Percentiles rank a stretch among this genome's conserved stretches.
Evolutionary conservation across 2,329 filamentous ascomycete species (phyloP).

Genomic region (Colletotrichum scovillei): DNA sequence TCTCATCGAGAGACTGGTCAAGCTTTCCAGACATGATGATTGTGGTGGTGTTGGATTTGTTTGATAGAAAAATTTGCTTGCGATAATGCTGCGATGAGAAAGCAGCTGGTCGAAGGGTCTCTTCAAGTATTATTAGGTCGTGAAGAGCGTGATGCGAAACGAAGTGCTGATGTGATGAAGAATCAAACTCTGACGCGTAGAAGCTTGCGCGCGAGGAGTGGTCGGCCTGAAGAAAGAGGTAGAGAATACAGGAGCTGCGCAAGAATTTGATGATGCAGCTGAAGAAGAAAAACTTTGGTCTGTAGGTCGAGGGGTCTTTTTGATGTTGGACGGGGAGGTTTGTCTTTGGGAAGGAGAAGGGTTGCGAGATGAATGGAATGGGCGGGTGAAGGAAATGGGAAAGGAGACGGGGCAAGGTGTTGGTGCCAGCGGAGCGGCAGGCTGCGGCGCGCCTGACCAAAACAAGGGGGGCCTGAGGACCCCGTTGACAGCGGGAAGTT

Average conservation of each 20-base stretch:
- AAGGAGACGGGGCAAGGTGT: slow-evolving; percentile 21
- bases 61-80: not conserved
- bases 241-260: slow-evolving; percentile 21
- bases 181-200: slow-evolving; percentile 25
- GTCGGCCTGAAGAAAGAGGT: slow-evolving; percentile 13
- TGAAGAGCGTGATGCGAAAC: slow-evolving; percentile 14
- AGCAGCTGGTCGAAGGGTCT: slow-evolving; percentile 22
- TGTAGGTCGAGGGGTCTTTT: not conserved
- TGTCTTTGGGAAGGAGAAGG: slow-evolving; percentile 18
- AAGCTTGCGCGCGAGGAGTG: slow-evolving; percentile 18
- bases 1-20: slow-evolving; percentile 96
- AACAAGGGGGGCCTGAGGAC: slow-evolving; percentile 26
- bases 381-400: slow-evolving; percentile 23
- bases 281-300: slow-evolving; percentile 3
- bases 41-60: slow-evolving; percentile 8
- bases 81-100: slow-evolving; percentile 7
- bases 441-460: slow-evolving; percentile 33
- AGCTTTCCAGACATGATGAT: slow-evolving; percentile 91
- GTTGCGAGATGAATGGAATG: slow-evolving; percentile 20
- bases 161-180: slow-evolving; percentile 3
- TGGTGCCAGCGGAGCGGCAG: slow-evolving; percentile 24
- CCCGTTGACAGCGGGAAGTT: not conserved
- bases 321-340: not conserved
- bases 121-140: slow-evolving; percentile 4
- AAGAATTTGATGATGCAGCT: slow-evolving; percentile 8